Conservation (phyloP, 176 grass and related monocot genomes). For the Oryza meridionalis region DNA sequence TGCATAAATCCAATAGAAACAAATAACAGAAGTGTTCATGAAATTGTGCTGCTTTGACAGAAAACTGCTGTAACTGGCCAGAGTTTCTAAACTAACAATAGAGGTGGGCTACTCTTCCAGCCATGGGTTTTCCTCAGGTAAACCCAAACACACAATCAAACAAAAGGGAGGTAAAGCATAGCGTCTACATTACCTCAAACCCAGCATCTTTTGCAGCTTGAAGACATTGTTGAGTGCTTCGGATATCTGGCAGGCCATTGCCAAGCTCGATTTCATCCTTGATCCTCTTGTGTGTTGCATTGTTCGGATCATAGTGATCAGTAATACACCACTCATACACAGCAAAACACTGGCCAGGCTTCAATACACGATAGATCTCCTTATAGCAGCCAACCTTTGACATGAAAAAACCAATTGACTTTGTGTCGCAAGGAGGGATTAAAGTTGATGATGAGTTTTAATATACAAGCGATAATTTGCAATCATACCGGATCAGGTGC, state of each 20-base stretch:
- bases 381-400: slow-evolving; percentile 90
- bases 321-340: slow-evolving; percentile 97
- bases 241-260: slow-evolving; percentile 86
- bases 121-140: background rate
- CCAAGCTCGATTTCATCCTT: slow-evolving; percentile 95
- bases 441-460: slow-evolving; percentile 17
- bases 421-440: background rate
- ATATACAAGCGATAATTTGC: background rate
- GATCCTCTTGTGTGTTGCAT: slow-evolving; percentile 78
- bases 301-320: slow-evolving; percentile 75
- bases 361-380: slow-evolving; percentile 90
- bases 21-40: background rate
- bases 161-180: background rate
- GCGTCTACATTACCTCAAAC: slow-evolving; percentile 68
- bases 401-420: slow-evolving; percentile 33
- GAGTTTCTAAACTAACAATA: background rate
- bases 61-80: background rate
- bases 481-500: slow-evolving; percentile 65
- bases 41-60: background rate
- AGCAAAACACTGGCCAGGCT: slow-evolving; percentile 94
- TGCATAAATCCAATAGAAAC: slow-evolving; percentile 38
- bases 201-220: slow-evolving; percentile 90
- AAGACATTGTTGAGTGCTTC: slow-evolving; percentile 83
- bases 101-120: background rate
- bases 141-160: slow-evolving; percentile 16